Evolutionary conservation across 148 eudicot species (phyloP), one percentile per base, ranked within the genome.

Genomic region (Pouteria glomerata): DNA sequence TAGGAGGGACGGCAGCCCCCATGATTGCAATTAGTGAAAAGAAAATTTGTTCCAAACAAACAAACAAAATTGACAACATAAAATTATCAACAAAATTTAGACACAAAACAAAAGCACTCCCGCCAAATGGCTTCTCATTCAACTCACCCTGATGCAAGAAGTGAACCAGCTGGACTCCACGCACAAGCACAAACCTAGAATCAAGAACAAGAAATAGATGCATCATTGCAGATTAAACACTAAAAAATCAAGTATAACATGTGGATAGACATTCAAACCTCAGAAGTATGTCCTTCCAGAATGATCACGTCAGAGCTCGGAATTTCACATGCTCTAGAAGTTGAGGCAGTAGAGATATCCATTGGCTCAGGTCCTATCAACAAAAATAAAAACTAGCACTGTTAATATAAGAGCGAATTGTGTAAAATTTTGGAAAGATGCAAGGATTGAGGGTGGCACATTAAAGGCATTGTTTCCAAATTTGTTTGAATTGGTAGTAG

Each of bases 101-200:
- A n/a, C n/a, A n/a, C n/a, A n/a, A n/a, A n/a, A 8, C 21, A 48
- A 16, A 16, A 34, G 33, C 41, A 41, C 1, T 21, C 27, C 42
- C 29, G 39, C 29, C 15, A 12, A 44, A 30, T 27, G 15, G 24
- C 16, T 27, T 61, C 23, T 18, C 12, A 44, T n/a, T 19, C 30
- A 34, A 77, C 91, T 74, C 83, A 89, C 95, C 89, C 95, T 37
- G 95, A 87, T 62, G 95, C 95, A 77, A 89, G 88, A 70, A 84
- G 85, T 55, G 87, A 81, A 59, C 93, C 88, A 24, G 77, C 70
- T 68, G 93, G 93, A 80, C 82, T 89, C 93, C 93, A 89, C 24
- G 88, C 88, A 75, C 93, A 89, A 67, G 88, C 85, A 75, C 85
- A 88, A 77, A 89, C 93, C 93, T 89, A 61, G 29, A 31, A 41